Conservation (phyloP, 2,329 filamentous ascomycete species). For the Huntiella savannae region DNA sequence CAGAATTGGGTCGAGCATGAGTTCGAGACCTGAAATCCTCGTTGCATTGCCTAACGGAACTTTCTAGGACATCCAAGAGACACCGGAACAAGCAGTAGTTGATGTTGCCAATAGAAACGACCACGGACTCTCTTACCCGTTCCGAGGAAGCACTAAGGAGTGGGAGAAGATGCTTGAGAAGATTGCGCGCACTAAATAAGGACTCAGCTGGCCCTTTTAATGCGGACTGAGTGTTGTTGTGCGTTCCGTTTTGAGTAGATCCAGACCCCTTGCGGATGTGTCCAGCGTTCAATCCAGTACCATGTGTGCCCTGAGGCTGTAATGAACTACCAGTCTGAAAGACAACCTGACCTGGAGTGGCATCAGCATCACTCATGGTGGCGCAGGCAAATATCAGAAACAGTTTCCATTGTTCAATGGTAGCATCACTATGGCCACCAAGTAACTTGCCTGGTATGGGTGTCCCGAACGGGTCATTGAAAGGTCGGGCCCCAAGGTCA, state of each 20-base stretch:
- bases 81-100: constrained; percentile 87
- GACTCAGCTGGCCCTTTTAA: constrained; percentile 33
- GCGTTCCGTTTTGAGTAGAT: constrained; percentile 37
- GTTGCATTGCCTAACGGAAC: constrained; percentile 68
- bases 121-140: constrained; percentile 74
- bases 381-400: constrained; percentile 96
- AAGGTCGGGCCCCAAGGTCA: constrained; percentile 31
- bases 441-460: constrained; percentile 29
- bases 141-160: constrained; percentile 62
- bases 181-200: constrained; percentile 67
- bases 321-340: not conserved
- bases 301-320: not conserved
- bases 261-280: constrained; percentile 63
- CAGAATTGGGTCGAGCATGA: constrained; percentile 72
- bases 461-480: not conserved
- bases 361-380: constrained; percentile 69
- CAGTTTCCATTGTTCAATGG: constrained; percentile 95
- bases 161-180: constrained; percentile 85
- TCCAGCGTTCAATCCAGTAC: constrained; percentile 25
- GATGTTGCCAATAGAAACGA: constrained; percentile 80
- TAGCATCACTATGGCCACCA: constrained; percentile 61
- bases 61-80: constrained; percentile 73
- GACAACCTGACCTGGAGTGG: constrained; percentile 26
- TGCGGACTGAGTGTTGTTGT: not conserved
- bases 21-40: constrained; percentile 74